Conservation (phyloP, 2,329 filamentous ascomycete genomes). For the Aspergillus niger region DNA sequence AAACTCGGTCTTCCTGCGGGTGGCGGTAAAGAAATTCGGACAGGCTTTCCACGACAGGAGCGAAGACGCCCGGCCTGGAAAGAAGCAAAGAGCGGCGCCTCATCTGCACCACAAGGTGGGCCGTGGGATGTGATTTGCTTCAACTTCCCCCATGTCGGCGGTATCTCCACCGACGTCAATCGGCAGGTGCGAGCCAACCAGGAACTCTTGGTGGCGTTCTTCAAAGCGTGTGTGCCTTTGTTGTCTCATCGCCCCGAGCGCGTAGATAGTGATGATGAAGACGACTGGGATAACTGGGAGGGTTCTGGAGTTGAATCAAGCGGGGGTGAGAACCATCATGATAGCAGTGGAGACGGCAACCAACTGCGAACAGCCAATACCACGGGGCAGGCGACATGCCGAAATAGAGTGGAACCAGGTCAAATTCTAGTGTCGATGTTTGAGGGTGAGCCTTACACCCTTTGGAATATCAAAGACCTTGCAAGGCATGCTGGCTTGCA, state of each 20-base stretch:
- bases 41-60: conserved; percentile 37
- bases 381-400: conserved; percentile 13
- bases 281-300: conserved; percentile 20
- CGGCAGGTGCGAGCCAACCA: conserved; percentile 92
- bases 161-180: conserved; percentile 89
- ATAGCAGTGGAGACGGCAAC: conserved; percentile 18
- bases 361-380: neutral
- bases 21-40: conserved; percentile 48
- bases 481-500: conserved; percentile 65
- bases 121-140: conserved; percentile 80
- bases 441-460: conserved; percentile 88
- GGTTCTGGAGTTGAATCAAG: conserved; percentile 28
- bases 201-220: conserved; percentile 53
- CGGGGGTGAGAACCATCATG: conserved; percentile 25
- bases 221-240: conserved; percentile 47
- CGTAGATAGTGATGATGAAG: conserved; percentile 21
- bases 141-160: conserved; percentile 97
- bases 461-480: conserved; percentile 92
- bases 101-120: conserved; percentile 25
- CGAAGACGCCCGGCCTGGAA: conserved; percentile 34
- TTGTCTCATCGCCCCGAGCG: conserved; percentile 34
- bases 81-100: conserved; percentile 5
- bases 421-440: conserved; percentile 83
- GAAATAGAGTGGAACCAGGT: conserved; percentile 37
- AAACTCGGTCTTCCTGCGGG: conserved; percentile 42